Evolutionary conservation across 441 rosid species (phyloP).

Genomic region (Metrosideros polymorpha): DNA sequence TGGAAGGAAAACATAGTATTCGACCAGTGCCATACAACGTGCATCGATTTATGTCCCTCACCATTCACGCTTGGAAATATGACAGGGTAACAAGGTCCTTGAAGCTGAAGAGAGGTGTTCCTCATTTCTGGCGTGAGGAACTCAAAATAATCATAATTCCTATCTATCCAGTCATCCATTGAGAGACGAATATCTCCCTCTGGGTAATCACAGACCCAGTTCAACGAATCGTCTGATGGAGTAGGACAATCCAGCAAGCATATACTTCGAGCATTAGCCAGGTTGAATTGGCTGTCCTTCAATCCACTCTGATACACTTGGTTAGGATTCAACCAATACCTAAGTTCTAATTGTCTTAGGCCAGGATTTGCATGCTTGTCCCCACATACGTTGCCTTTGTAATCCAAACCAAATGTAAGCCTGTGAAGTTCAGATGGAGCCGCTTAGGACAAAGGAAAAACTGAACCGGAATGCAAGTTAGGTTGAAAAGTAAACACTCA

Average conservation of each 20-base stretch:
- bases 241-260: conserved; percentile 87
- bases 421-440: conserved; percentile 26
- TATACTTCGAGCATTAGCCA: conserved; percentile 72
- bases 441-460: neutral
- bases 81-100: conserved; percentile 96
- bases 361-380: conserved; percentile 66
- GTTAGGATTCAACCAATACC: conserved; percentile 89
- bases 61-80: conserved; percentile 92
- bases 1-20: neutral
- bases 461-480: neutral
- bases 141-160: conserved; percentile 84
- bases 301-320: conserved; percentile 93
- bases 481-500: neutral
- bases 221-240: conserved; percentile 71
- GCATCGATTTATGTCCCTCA: conserved; percentile 8
- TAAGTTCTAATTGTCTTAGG: conserved; percentile 74
- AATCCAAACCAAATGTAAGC: conserved; percentile 91
- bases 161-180: conserved; percentile 79
- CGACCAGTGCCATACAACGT: neutral
- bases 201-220: conserved; percentile 98
- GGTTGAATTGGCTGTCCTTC: conserved; percentile 62
- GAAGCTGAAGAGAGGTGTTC: conserved; percentile 88
- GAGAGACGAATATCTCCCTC: conserved; percentile 87
- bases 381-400: conserved; percentile 94
- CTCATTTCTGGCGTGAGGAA: conserved; percentile 93